Conservation (phyloP, 2,329 filamentous ascomycete species). For the Phaeomoniella chlamydospora region DNA sequence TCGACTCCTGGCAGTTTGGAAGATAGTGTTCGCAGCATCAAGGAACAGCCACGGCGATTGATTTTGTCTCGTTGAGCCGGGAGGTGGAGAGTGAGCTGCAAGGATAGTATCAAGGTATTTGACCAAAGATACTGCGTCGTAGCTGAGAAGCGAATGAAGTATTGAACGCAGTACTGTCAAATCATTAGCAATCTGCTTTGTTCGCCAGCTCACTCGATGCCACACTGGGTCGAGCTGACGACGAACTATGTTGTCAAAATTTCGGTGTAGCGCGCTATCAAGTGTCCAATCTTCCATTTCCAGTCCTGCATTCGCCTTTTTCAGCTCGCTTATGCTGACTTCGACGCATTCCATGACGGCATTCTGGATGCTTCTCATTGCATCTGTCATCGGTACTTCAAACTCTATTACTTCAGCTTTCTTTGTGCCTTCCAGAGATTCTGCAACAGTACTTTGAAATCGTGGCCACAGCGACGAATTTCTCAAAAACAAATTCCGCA, state of each 20-base stretch:
- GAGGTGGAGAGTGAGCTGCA: constrained; percentile 74
- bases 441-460: constrained; percentile 81
- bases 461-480: constrained; percentile 85
- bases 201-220: constrained; percentile 93
- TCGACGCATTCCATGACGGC: constrained; percentile 94
- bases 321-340: constrained; percentile 82
- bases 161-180: constrained; percentile 70
- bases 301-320: constrained; percentile 75
- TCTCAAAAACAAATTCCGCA: constrained; percentile 80
- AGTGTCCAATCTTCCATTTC: constrained; percentile 97
- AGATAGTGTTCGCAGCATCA: constrained; percentile 87
- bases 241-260: constrained; percentile 78
- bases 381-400: constrained; percentile 88
- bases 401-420: constrained; percentile 96
- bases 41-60: constrained; percentile 95
- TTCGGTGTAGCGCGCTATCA: constrained; percentile 81
- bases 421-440: constrained; percentile 76
- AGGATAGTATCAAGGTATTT: constrained; percentile 90
- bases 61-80: constrained; percentile 72
- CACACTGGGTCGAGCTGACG: constrained; percentile 90
- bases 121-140: constrained; percentile 82
- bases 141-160: constrained; percentile 65
- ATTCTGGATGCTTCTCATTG: constrained; percentile 86
- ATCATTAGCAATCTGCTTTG: constrained; percentile 85
- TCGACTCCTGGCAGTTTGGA: constrained; percentile 73